These are phyloP conservation scores for Tillandsia leiboldiana DNA, from an alignment of 176 grass and related monocot genomes.

Conservation along the genomic window DNA sequence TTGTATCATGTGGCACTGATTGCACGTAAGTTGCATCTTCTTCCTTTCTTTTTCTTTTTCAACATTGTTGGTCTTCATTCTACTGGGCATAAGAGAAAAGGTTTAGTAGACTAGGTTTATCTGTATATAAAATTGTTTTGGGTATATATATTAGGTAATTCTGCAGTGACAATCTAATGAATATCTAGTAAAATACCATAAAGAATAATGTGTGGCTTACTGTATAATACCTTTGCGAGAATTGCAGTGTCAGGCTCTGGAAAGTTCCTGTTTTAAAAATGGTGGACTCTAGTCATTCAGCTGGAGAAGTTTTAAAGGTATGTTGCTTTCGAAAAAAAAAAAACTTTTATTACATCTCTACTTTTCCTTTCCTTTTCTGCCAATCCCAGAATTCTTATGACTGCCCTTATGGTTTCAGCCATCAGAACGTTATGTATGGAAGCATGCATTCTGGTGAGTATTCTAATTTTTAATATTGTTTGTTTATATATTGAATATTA, in stretches of 20 bases:
- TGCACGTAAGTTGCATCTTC: conserved; percentile 58
- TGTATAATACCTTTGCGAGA: conserved; percentile 6
- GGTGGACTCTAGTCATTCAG: conserved; percentile 28
- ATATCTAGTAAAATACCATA: neutral
- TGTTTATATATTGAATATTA: neutral
- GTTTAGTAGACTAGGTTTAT: too few species aligned
- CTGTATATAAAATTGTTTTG: too few species aligned
- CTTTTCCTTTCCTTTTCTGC: neutral
- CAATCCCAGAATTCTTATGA: neutral
- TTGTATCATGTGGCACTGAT: conserved; percentile 85
- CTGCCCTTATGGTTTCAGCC: conserved; percentile 41
- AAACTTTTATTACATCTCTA: neutral
- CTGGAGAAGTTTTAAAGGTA: conserved; percentile 54
- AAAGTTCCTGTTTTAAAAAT: conserved; percentile 70
- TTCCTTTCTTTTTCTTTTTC: neutral
- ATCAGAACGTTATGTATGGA: conserved; percentile 70
- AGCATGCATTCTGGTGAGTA: conserved; percentile 84
- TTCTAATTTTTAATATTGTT: neutral
- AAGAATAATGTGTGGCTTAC: conserved; percentile 8
- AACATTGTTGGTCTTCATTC: too few species aligned
- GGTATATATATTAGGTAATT: neutral
- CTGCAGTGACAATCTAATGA: neutral
- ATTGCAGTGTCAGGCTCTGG: conserved; percentile 73
- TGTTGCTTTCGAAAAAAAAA: neutral
- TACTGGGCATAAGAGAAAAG: too few species aligned